These are phyloP conservation scores for Cyclostephanos tholiformis DNA, from an alignment of 108 stramenopile species.

Conservation along the genomic window DNA sequence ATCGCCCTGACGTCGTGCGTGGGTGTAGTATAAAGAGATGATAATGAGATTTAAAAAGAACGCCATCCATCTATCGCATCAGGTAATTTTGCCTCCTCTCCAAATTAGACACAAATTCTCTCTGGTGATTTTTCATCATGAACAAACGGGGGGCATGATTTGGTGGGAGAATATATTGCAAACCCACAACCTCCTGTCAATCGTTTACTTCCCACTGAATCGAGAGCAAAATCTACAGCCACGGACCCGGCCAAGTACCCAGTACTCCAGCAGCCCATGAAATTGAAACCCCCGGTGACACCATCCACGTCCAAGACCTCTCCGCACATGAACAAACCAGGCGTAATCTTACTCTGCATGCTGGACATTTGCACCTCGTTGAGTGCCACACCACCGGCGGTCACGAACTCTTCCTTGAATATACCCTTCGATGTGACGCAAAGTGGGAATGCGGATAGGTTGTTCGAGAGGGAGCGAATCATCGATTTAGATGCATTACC, in stretches of 20 bases:
- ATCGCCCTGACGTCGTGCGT: slow-evolving; percentile 1
- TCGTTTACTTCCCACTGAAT: no score
- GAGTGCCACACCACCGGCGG: slow-evolving; percentile 83
- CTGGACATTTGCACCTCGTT: slow-evolving; percentile 81
- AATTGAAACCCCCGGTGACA: slow-evolving; percentile 90
- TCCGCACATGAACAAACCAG: slow-evolving; percentile 82
- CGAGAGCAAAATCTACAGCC: slow-evolving; percentile 35
- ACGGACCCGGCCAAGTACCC: slow-evolving; percentile 78
- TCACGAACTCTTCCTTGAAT: slow-evolving; percentile 96
- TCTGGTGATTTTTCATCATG: no score
- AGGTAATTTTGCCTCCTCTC: no score
- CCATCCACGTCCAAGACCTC: slow-evolving; percentile 91
- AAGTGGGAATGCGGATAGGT: slow-evolving; percentile 59
- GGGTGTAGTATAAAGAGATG: neutral
- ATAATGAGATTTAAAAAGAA: neutral
- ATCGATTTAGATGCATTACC: slow-evolving; percentile 69
- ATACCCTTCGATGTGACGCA: slow-evolving; percentile 77
- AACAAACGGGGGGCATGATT: no score
- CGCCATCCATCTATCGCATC: no score
- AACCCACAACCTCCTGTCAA: no score
- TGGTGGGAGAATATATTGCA: no score
- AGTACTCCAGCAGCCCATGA: slow-evolving; percentile 89
- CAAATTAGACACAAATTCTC: no score
- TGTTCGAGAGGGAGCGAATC: slow-evolving; percentile 60
- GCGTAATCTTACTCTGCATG: slow-evolving; percentile 73